A percentile compares a stretch with the other conserved stretches of the same genome.
Conservation (phyloP, 208 protist genomes). For the Acanthamoeba polyphaga region DNA sequence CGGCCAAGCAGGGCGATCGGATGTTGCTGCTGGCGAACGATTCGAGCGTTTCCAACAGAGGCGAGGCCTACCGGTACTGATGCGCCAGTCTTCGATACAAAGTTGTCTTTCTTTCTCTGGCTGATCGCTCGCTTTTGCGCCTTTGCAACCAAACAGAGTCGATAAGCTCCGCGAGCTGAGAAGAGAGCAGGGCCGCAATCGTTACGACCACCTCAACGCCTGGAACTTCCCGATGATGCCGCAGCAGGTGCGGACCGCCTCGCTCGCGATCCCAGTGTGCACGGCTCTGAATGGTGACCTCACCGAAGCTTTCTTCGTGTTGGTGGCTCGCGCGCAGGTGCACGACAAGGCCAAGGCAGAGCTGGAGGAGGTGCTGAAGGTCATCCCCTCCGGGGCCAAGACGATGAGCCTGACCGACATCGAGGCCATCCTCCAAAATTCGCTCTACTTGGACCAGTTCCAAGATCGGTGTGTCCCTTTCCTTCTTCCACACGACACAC, state of each 20-base stretch:
- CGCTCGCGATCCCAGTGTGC: not conserved
- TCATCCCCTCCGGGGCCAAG: not conserved
- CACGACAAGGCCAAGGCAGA: constrained; percentile 1
- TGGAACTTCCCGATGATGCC: constrained; percentile 49
- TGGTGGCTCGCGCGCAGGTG: not conserved
- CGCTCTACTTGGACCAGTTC: constrained; percentile 61
- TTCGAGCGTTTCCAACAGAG: not conserved
- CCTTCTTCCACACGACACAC: not conserved
- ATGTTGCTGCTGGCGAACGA: not conserved
- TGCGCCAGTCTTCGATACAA: not conserved
- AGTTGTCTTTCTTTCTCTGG: not conserved
- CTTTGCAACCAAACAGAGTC: not conserved
- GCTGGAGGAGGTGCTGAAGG: not conserved
- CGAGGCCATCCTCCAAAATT: constrained; percentile 43
- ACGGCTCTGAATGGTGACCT: not conserved
- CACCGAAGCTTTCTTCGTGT: not conserved
- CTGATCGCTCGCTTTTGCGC: not conserved
- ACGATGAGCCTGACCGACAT: constrained; percentile 10
- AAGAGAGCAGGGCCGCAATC: not conserved
- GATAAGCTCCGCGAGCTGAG: constrained; percentile 28
- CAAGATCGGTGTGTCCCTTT: constrained; percentile 2
- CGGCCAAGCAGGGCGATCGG: constrained; percentile 28
- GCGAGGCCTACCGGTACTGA: constrained; percentile 23
- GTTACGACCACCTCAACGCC: constrained; percentile 49
- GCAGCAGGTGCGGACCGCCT: not conserved